Percentiles rank a stretch among this genome's conserved stretches.
phyloP scores from a whole-genome alignment of 2,329 filamentous ascomycete genomes.

The Torrubiella hemipterigena region DNA sequence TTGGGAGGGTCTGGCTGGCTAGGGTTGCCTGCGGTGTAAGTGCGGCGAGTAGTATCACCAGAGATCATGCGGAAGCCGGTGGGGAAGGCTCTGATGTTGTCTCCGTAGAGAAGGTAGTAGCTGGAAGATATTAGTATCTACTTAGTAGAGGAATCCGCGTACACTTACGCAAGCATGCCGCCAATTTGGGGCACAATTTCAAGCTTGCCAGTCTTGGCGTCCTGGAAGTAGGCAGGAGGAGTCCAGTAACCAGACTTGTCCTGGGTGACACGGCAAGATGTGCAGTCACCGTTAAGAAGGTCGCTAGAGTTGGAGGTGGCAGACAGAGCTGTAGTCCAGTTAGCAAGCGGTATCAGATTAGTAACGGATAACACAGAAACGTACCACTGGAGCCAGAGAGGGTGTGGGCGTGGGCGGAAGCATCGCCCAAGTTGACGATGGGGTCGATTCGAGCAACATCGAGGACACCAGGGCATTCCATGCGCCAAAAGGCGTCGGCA shows the following conservation, averaged over 20 bases:
- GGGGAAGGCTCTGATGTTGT: constrained; percentile 63
- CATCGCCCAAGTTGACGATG: constrained; percentile 48
- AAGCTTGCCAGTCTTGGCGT: constrained; percentile 49
- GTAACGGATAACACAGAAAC: constrained; percentile 20
- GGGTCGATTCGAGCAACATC: constrained; percentile 68
- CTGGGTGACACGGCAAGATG: constrained; percentile 66
- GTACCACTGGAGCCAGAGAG: constrained; percentile 67
- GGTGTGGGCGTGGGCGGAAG: constrained; percentile 58
- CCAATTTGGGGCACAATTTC: constrained; percentile 63
- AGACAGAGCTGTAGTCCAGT: constrained; percentile 59
- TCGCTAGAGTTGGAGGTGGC: constrained; percentile 42
- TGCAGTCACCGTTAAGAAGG: constrained; percentile 55
- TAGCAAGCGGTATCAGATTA: background rate
- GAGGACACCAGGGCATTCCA: constrained; percentile 64
- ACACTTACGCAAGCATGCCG: constrained; percentile 71
- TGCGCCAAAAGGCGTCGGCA: constrained; percentile 71
- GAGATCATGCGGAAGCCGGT: constrained; percentile 71
- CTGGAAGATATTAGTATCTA: constrained; percentile 26
- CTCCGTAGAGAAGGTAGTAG: constrained; percentile 70
- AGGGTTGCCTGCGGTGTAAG: constrained; percentile 58
- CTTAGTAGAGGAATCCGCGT: background rate
- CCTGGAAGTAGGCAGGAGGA: constrained; percentile 66
- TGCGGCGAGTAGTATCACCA: constrained; percentile 55
- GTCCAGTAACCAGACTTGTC: constrained; percentile 88
- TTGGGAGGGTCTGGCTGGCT: constrained; percentile 52